Evolutionary conservation across 306 rosid species (phyloP).

Genomic region (Vicia faba): DNA sequence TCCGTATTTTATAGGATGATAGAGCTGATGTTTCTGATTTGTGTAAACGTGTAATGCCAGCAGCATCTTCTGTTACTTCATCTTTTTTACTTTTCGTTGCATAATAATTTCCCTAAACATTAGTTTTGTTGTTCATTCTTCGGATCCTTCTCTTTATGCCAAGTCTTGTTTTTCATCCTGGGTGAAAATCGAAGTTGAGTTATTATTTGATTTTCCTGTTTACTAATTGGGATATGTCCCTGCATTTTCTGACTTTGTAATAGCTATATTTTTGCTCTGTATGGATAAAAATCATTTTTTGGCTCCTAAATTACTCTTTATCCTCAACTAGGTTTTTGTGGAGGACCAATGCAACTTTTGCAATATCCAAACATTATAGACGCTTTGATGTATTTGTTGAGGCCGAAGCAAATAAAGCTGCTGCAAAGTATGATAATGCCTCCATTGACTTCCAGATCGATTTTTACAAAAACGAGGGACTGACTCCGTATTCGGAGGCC

Average conservation of each 20-base stretch:
- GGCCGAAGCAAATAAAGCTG: constrained; percentile 99
- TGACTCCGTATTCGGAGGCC: constrained; percentile 79
- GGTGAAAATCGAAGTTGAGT: too few species aligned
- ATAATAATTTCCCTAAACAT: too few species aligned
- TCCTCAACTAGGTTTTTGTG: constrained; percentile 75
- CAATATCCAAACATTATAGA: constrained; percentile 90
- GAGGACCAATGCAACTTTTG: constrained; percentile 93
- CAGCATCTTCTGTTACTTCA: not conserved
- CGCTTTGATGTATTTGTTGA: constrained; percentile 88
- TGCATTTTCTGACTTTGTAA: constrained; percentile 6
- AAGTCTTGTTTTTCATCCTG: too few species aligned
- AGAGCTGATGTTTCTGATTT: not conserved
- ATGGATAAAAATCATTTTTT: constrained; percentile 5
- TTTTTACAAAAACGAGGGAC: constrained; percentile 83
- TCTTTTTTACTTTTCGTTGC: not conserved
- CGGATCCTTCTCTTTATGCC: too few species aligned
- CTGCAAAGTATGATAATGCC: constrained; percentile 77
- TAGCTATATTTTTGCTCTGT: constrained; percentile 8
- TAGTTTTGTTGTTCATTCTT: too few species aligned
- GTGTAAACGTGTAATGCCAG: not conserved
- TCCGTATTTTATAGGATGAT: not conserved
- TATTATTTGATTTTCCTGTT: too few species aligned
- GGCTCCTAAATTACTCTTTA: constrained; percentile 23
- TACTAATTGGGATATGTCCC: not conserved
- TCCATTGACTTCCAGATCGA: constrained; percentile 88